A percentile compares a stretch with the other conserved stretches of the same genome.
phyloP scores from a whole-genome alignment of 768 basidiomycete genomes.

The Suillus alpinus region DNA sequence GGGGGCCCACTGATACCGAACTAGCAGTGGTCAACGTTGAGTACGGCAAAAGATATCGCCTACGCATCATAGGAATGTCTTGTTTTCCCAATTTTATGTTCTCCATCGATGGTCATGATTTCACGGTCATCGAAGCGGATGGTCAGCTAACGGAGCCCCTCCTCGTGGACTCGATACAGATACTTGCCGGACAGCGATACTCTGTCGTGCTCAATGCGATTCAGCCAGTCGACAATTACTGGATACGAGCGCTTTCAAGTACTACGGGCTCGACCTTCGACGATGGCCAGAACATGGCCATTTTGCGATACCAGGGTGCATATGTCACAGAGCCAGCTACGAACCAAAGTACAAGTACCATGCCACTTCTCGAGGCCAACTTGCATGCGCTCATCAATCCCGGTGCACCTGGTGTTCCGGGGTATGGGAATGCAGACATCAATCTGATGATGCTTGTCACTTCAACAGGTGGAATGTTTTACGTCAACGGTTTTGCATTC shows the following conservation, averaged over 20 bases:
- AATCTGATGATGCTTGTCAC: slow-evolving; percentile 8
- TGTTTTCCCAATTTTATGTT: slow-evolving; percentile 36
- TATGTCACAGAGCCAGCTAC: slow-evolving; percentile 26
- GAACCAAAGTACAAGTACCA: slow-evolving; percentile 9
- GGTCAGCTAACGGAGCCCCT: slow-evolving; percentile 37
- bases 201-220: slow-evolving; percentile 44
- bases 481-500: neutral
- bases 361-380: slow-evolving; percentile 16
- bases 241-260: slow-evolving; percentile 12
- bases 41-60: slow-evolving; percentile 33
- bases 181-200: slow-evolving; percentile 43
- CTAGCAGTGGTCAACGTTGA: slow-evolving; percentile 35
- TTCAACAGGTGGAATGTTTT: slow-evolving; percentile 9
- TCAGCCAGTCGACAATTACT: slow-evolving; percentile 43
- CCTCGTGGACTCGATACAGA: slow-evolving; percentile 33
- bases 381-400: slow-evolving; percentile 11
- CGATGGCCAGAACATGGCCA: slow-evolving; percentile 21
- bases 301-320: slow-evolving; percentile 30
- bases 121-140: slow-evolving; percentile 42
- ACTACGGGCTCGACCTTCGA: slow-evolving; percentile 31
- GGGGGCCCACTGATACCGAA: slow-evolving; percentile 27
- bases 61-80: slow-evolving; percentile 35
- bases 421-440: slow-evolving; percentile 24
- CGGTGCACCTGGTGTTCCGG: slow-evolving; percentile 24
- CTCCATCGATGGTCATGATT: slow-evolving; percentile 23